A percentile compares a stretch with the other conserved stretches of the same genome.
phyloP scores from a whole-genome alignment of 106 monocot species.

The Phalaenopsis equestris region DNA sequence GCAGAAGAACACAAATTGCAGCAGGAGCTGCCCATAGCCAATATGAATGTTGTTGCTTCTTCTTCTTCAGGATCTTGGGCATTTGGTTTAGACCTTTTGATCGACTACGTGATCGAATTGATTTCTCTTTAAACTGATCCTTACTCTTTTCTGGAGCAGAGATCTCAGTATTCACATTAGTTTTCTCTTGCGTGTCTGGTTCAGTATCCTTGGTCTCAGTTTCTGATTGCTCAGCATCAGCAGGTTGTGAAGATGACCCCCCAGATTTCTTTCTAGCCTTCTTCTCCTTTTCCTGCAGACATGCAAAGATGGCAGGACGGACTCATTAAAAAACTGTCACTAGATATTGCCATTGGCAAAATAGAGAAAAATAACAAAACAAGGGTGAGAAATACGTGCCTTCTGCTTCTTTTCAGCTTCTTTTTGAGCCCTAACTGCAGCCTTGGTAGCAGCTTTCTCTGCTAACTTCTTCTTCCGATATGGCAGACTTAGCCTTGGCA shows the following conservation, averaged over 20 bases:
- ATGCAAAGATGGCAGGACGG: not conserved
- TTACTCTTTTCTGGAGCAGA: slow-evolving; percentile 22
- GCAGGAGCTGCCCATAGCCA: slow-evolving; percentile 40
- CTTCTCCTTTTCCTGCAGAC: slow-evolving; percentile 57
- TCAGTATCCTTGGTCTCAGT: slow-evolving; percentile 30
- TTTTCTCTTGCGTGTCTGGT: slow-evolving; percentile 30
- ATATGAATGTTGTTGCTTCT: slow-evolving; percentile 45
- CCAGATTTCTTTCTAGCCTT: slow-evolving; percentile 77
- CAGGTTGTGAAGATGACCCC: slow-evolving; percentile 8
- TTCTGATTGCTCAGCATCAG: slow-evolving; percentile 27
- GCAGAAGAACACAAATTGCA: slow-evolving; percentile 15
- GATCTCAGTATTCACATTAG: slow-evolving; percentile 17
- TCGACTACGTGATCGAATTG: slow-evolving; percentile 16
- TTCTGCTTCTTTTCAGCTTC: slow-evolving; percentile 75
- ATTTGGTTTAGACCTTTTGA: slow-evolving; percentile 21
- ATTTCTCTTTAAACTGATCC: slow-evolving; percentile 30
- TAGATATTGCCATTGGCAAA: not conserved
- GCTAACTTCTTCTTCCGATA: slow-evolving; percentile 83
- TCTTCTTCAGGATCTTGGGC: slow-evolving; percentile 50
- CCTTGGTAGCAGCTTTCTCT: slow-evolving; percentile 80
- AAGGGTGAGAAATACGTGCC: slow-evolving; percentile 17
- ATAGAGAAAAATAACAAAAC: not conserved
- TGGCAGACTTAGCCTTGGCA: slow-evolving; percentile 67
- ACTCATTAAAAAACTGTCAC: not conserved
- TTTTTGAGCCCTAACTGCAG: slow-evolving; percentile 59